Evolutionary conservation across 345 rosid genomes (phyloP), one percentile per base, ranked within the genome.

Genomic region (Eucalyptus marginata): DNA sequence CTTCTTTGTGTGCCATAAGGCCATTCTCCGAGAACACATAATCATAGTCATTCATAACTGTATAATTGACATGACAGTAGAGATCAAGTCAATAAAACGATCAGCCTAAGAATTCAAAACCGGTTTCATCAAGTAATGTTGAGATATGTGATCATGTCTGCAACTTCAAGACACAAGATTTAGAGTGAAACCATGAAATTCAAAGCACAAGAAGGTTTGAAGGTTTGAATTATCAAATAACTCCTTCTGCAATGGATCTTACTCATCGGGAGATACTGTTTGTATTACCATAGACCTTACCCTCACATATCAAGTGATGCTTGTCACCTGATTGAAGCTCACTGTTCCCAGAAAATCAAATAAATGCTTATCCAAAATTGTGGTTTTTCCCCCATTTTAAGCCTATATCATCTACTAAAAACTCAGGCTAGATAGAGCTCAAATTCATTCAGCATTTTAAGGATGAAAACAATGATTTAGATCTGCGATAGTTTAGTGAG

Each of bases 11-110:
- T 68, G 99, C 99, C 89, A 98, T 96, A 90, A 98, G 99, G 64
- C 99, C 99, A 93, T 98, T 98, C 94, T 98, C 99, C 86, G 99
- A 95, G 90, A 98, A 98, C 36, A 94, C 97, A 64, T 94, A 98
- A 93, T 98, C 99, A 91, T 95, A 98, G 89, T 97, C 99, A 58
- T 91, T 31, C 86, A 91, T 93, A 76, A 98, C 99, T 98, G 97
- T 94, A 93, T 29, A 90, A n/a, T 76, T 36, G 86, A n/a, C 86
- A 87, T 9, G 44, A 62, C 62, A 47, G 62, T 13, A 24, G 43
- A n/a, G 33, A 83, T 13, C 14, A 36, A 40, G 51, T 66, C 36
- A 68, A 44, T 33, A 49, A 36, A 47, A 25, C 7, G 18, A 44
- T 87, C 29, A 25, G 27, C 81, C 33, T 31, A 29, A 64, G 54